Evolutionary conservation across 2,329 filamentous ascomycete species (phyloP).

Genomic region (Trichothecium roseum): DNA sequence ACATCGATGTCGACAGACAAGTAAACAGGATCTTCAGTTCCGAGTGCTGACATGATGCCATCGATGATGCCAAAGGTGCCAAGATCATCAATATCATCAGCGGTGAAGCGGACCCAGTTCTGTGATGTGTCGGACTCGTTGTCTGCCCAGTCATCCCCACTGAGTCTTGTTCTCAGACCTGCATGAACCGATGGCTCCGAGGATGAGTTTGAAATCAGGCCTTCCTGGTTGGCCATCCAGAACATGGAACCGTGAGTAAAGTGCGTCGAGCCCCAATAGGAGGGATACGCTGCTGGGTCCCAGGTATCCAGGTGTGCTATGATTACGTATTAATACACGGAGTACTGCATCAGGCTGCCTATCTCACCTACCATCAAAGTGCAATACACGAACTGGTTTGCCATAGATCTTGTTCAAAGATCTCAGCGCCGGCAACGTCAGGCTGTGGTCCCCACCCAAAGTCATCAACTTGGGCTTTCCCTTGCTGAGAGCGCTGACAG

Average conservation of each 20-base stretch:
- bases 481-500: constrained; percentile 21
- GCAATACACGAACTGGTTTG: constrained; percentile 55
- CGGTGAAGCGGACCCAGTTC: constrained; percentile 67
- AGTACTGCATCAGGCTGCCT: not conserved
- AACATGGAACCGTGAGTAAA: constrained; percentile 85
- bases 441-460: constrained; percentile 63
- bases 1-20: constrained; percentile 79
- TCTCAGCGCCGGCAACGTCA: constrained; percentile 59
- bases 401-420: constrained; percentile 54
- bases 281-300: constrained; percentile 73
- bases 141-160: constrained; percentile 52
- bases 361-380: constrained; percentile 47
- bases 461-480: constrained; percentile 49
- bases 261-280: constrained; percentile 49
- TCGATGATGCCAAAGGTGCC: constrained; percentile 63
- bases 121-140: constrained; percentile 65
- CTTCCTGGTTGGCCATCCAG: constrained; percentile 70
- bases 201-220: constrained; percentile 58
- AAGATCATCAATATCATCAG: constrained; percentile 73
- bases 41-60: constrained; percentile 65
- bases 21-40: constrained; percentile 65
- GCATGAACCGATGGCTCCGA: constrained; percentile 66
- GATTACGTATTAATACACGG: not conserved
- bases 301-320: constrained; percentile 70
- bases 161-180: constrained; percentile 65